Evolutionary conservation across 1,139 yeast genomes (phyloP).

Genomic region (Kodamaea derodonti): DNA sequence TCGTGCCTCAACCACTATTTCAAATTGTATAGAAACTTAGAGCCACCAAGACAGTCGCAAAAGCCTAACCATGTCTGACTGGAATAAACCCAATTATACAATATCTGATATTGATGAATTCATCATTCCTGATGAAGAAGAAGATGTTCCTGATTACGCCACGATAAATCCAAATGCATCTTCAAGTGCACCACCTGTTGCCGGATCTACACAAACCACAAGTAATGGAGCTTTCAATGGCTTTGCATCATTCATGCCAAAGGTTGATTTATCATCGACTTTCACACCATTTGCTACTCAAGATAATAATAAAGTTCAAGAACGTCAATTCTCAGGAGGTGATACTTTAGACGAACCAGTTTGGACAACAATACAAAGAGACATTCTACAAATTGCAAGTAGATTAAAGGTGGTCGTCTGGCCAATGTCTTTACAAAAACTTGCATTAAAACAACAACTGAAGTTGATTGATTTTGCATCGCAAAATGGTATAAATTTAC

Average conservation of each 20-base stretch:
- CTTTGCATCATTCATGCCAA: conserved; percentile 25
- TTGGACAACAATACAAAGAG: conserved; percentile 62
- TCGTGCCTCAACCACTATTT: too few relatives aligned
- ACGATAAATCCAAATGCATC: background rate
- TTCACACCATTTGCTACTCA: conserved; percentile 34
- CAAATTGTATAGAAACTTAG: too few relatives aligned
- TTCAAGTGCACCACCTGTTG: background rate
- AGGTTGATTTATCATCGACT: conserved; percentile 37
- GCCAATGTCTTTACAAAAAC: conserved; percentile 52
- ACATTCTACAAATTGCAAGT: conserved; percentile 60
- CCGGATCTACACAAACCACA: background rate
- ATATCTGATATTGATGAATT: conserved; percentile 16
- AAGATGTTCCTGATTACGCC: conserved; percentile 1
- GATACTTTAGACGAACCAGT: conserved; percentile 87
- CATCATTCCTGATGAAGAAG: conserved; percentile 19
- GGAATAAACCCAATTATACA: conserved; percentile 11
- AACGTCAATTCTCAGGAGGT: conserved; percentile 76
- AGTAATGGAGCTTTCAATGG: conserved; percentile 2
- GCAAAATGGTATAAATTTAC: conserved; percentile 42
- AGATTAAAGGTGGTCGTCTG: conserved; percentile 67
- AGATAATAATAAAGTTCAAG: conserved; percentile 53
- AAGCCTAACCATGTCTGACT: conserved; percentile 11
- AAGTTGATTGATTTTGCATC: conserved; percentile 41
- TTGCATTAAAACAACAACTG: conserved; percentile 45
- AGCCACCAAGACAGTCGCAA: too few relatives aligned